A percentile compares a stretch with the other conserved stretches of the same genome.
phyloP scores from a whole-genome alignment of 208 protist genomes.

The Porcisia hertigi region DNA sequence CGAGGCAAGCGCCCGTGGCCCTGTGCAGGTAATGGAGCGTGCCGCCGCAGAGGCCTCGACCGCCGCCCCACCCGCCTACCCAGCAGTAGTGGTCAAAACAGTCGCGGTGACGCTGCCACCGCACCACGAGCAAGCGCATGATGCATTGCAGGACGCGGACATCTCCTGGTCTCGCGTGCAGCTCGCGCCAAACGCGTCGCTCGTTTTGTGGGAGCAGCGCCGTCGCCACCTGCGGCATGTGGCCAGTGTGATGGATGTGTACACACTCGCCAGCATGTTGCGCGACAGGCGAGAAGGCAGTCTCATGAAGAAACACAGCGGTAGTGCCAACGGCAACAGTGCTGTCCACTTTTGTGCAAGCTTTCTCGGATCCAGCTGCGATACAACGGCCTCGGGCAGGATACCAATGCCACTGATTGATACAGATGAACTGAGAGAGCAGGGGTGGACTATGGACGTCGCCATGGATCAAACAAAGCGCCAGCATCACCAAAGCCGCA shows the following conservation, averaged over 20 bases:
- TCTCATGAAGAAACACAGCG: neutral
- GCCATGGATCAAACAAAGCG: neutral
- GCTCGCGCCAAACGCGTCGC: constrained; percentile 17
- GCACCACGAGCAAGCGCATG: neutral
- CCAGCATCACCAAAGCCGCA: neutral
- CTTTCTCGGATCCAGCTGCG: neutral
- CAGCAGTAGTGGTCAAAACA: constrained; percentile 28
- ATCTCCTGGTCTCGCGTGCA: constrained; percentile 27
- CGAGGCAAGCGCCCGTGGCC: constrained; percentile 20
- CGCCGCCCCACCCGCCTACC: neutral
- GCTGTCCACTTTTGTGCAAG: neutral
- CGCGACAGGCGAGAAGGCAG: constrained; percentile 1
- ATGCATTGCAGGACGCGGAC: constrained; percentile 6
- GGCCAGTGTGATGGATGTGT: constrained; percentile 29
- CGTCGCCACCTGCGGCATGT: constrained; percentile 11
- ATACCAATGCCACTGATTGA: constrained; percentile 7
- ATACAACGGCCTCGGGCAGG: neutral
- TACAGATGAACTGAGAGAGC: constrained; percentile 9
- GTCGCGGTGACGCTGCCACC: constrained; percentile 28
- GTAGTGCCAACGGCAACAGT: neutral
- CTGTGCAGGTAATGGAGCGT: constrained; percentile 18
- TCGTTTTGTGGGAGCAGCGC: constrained; percentile 17
- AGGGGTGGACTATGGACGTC: constrained; percentile 8
- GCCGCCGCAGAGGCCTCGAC: neutral
- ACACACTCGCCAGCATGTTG: constrained; percentile 34